Evolutionary conservation across 371 early-diverging fungal genomes (phyloP), one percentile per base, ranked within the genome.

Genomic region (Phascolomyces articulosus): DNA sequence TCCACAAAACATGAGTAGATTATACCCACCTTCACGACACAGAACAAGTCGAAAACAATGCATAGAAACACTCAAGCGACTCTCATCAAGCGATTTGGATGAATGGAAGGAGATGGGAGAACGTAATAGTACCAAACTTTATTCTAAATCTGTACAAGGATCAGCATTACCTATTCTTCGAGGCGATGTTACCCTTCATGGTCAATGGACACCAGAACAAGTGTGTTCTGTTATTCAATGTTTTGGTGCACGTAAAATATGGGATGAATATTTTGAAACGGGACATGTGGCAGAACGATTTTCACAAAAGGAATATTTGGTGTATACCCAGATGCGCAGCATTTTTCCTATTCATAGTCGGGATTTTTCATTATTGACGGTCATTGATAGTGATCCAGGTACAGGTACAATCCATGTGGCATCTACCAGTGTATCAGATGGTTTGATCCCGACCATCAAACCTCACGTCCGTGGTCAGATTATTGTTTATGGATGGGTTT

Each of bases 231-330:
- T 75, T 1, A 71, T 82, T 41, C 83, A 82, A 49, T 70, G 76
- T 56, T 82, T 82, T 71, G 83, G 80, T 28, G 72, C 83, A 0
- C 63, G 83, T 10, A 72, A 71, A 53, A 62, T 68, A 63, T 82
- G 88, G 88, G 88, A 87, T 58, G 84, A 85, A 15, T 66, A 82
- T 15, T 83, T 84, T 56, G 86, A 86, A 44, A 74, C 74, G 28
- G 79, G 86, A 23, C 73, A 78, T 20, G 63, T 82, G 2, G 76
- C 83, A 1, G 85, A 87, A 66, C 73, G 84, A 1, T 85, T 83
- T 57, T 83, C 83, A 31, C 74, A 81, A 63, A 84, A 83, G 40
- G 85, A 87, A 31, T 83, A 82, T 24, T 60, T 85, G 18, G 66
- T 83, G 48, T 78, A 84, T 59, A 73, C 74, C n/a, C 68, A 83